Conservation (phyloP, 495 filamentous ascomycete genomes). For the Hypoxylon lenormandii region DNA sequence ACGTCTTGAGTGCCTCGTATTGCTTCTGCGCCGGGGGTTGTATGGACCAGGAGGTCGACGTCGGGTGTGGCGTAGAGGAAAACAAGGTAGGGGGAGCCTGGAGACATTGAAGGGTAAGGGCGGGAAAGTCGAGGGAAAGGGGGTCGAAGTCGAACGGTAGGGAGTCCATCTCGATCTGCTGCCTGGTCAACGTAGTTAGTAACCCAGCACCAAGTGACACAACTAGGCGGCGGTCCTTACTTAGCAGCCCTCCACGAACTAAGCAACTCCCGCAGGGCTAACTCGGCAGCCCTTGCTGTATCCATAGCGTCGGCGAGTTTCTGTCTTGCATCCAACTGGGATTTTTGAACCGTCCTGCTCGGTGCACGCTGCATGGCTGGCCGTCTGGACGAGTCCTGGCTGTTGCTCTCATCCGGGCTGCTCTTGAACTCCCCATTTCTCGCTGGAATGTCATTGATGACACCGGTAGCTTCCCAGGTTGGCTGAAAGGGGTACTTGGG, state of each 20-base stretch:
- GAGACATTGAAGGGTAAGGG: slow-evolving; percentile 81
- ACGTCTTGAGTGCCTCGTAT: slow-evolving; percentile 73
- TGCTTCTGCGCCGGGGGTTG: slow-evolving; percentile 76
- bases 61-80: slow-evolving; percentile 75
- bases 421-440: slow-evolving; percentile 48
- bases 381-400: slow-evolving; percentile 28
- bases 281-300: slow-evolving; percentile 79
- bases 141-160: slow-evolving; percentile 85
- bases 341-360: slow-evolving; percentile 63
- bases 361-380: slow-evolving; percentile 57
- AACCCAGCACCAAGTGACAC: neutral
- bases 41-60: slow-evolving; percentile 78
- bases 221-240: slow-evolving; percentile 59
- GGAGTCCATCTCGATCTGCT: slow-evolving; percentile 59
- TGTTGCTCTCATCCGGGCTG: slow-evolving; percentile 53
- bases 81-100: slow-evolving; percentile 81
- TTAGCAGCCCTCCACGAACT: slow-evolving; percentile 83
- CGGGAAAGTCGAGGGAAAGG: slow-evolving; percentile 81
- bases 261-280: slow-evolving; percentile 83
- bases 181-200: slow-evolving; percentile 53
- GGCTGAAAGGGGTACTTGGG: slow-evolving; percentile 67
- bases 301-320: slow-evolving; percentile 72
- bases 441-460: slow-evolving; percentile 79
- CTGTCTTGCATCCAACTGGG: slow-evolving; percentile 69
- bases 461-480: slow-evolving; percentile 80